Conservation (phyloP, 2,329 filamentous ascomycete species). For the Sporothrix brasiliensis region DNA sequence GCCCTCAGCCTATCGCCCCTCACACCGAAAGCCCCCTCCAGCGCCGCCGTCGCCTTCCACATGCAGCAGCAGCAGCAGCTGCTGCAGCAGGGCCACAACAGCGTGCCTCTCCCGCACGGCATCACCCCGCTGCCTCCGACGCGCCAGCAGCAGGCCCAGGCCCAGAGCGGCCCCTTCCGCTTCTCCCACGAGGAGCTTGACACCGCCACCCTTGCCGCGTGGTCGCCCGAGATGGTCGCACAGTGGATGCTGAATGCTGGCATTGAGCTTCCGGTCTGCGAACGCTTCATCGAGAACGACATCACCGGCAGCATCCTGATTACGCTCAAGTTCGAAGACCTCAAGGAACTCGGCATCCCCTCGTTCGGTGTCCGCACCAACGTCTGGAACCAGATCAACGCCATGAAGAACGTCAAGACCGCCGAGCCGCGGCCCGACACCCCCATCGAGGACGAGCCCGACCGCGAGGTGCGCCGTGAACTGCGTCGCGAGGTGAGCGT, state of each 20-base stretch:
- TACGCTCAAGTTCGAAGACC: constrained; percentile 87
- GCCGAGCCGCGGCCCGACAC: constrained; percentile 59
- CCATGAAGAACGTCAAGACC: constrained; percentile 61
- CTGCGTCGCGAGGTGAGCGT: constrained; percentile 39
- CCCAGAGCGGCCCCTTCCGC: constrained; percentile 54
- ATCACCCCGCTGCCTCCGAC: constrained; percentile 45
- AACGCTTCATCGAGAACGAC: constrained; percentile 88
- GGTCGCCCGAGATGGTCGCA: constrained; percentile 76
- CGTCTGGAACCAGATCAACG: constrained; percentile 78
- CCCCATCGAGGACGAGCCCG: constrained; percentile 63
- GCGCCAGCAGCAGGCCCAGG: constrained; percentile 28
- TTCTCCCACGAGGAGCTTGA: constrained; percentile 63
- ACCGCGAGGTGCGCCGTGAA: constrained; percentile 54
- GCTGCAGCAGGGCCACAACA: constrained; percentile 31
- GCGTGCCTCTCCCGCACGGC: constrained; percentile 45
- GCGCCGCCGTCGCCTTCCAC: constrained; percentile 21
- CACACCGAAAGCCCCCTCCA: constrained; percentile 61
- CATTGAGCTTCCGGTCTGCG: constrained; percentile 74
- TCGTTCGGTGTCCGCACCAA: constrained; percentile 81
- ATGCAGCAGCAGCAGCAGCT: not conserved
- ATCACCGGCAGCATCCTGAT: constrained; percentile 86
- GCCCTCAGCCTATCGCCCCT: constrained; percentile 72
- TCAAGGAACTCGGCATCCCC: constrained; percentile 77
- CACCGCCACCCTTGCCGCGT: constrained; percentile 61
- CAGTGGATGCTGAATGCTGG: constrained; percentile 85